Evolutionary conservation across 73 alveolate species (phyloP).

Genomic region (Tetrahymena borealis): DNA sequence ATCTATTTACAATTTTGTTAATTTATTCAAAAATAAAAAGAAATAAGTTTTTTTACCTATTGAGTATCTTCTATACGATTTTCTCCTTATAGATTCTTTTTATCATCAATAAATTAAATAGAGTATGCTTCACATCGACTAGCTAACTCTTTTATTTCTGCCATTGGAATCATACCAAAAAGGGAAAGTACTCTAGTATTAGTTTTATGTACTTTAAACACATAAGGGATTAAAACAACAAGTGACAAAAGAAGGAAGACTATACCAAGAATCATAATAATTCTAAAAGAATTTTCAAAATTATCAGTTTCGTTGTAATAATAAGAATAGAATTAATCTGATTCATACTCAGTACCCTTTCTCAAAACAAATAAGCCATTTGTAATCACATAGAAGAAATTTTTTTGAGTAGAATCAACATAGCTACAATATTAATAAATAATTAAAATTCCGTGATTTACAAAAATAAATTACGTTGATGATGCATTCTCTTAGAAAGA

Average conservation of each 20-base stretch:
- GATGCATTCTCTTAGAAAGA: not conserved
- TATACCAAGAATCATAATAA: conserved; percentile 36
- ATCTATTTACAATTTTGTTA: not conserved
- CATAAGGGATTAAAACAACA: conserved; percentile 18
- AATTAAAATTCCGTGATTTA: not conserved
- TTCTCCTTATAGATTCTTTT: conserved; percentile 2
- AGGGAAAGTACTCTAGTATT: conserved; percentile 33
- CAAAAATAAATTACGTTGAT: not conserved
- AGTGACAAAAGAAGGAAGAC: conserved; percentile 25
- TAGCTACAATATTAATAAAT: not conserved
- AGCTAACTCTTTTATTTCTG: conserved; percentile 36
- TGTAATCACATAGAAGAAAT: conserved; percentile 24
- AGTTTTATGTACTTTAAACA: conserved; percentile 40
- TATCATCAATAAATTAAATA: conserved; percentile 22
- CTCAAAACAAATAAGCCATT: conserved; percentile 42
- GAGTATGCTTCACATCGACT: conserved; percentile 28
- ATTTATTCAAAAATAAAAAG: not conserved
- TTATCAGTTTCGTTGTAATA: conserved; percentile 22
- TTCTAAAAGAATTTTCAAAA: conserved; percentile 16
- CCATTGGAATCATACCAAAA: conserved; percentile 39
- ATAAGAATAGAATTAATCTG: not conserved
- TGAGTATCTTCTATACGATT: not conserved
- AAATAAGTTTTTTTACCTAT: not conserved
- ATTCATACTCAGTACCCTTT: conserved; percentile 25
- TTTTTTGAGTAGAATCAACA: conserved; percentile 7